These are phyloP conservation scores for Neurospora cerealis DNA, from an alignment of 495 filamentous ascomycete genomes.

Conservation along the genomic window DNA sequence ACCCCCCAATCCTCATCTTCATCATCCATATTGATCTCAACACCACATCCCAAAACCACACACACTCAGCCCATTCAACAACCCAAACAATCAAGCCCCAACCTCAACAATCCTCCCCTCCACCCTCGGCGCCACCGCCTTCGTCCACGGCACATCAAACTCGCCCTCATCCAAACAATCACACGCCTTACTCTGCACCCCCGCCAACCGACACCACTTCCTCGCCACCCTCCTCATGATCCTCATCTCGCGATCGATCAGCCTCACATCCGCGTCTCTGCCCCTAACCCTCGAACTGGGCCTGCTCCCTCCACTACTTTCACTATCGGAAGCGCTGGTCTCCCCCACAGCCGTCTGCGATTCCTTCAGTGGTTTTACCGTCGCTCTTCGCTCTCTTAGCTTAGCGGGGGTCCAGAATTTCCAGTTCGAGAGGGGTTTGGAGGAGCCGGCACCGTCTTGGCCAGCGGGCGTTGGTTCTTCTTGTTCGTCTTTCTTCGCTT, in stretches of 20 bases:
- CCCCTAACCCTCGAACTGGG: neutral
- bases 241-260: constrained; percentile 27
- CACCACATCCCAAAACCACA: neutral
- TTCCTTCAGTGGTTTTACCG: constrained; percentile 18
- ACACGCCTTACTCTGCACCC: constrained; percentile 40
- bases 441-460: neutral
- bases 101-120: constrained; percentile 60
- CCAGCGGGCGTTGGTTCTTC: neutral
- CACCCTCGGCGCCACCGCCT: constrained; percentile 60
- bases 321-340: constrained; percentile 15
- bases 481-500: neutral
- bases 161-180: constrained; percentile 42
- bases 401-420: constrained; percentile 34
- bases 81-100: neutral
- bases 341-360: constrained; percentile 20
- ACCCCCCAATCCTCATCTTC: too few species aligned
- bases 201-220: constrained; percentile 68
- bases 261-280: constrained; percentile 14
- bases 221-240: constrained; percentile 51
- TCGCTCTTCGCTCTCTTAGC: constrained; percentile 28
- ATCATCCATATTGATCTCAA: neutral
- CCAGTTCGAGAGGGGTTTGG: constrained; percentile 13
- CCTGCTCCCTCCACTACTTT: neutral
- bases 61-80: too few species aligned
- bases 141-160: constrained; percentile 66